These are phyloP conservation scores for Hymenoscyphus salicellus DNA, from an alignment of 2,329 filamentous ascomycete genomes.

Conservation along the genomic window DNA sequence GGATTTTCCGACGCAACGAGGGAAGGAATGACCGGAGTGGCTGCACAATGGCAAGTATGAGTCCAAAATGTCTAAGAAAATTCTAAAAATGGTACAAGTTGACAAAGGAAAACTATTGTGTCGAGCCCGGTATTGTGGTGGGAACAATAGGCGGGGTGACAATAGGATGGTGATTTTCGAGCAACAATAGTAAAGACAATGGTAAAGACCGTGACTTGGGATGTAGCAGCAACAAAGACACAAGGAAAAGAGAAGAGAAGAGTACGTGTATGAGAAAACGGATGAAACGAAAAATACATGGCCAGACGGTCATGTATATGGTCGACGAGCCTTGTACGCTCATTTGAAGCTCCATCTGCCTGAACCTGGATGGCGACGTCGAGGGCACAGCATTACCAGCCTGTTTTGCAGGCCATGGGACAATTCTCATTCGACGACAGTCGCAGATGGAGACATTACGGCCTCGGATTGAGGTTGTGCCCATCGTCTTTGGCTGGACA, in stretches of 20 bases:
- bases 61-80: neutral
- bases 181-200: conserved; percentile 9
- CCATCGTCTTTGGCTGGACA: conserved; percentile 23
- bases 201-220: conserved; percentile 15
- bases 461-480: neutral
- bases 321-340: conserved; percentile 8
- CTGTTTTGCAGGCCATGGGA: conserved; percentile 2
- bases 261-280: conserved; percentile 14
- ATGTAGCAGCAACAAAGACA: conserved; percentile 19
- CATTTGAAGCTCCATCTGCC: conserved; percentile 14
- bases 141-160: conserved; percentile 16
- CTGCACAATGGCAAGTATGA: conserved; percentile 4
- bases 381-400: neutral
- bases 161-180: conserved; percentile 12
- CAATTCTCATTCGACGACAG: conserved; percentile 31
- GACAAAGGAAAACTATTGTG: conserved; percentile 17
- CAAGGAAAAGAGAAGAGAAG: conserved; percentile 14
- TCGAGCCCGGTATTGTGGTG: neutral
- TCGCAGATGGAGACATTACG: conserved; percentile 22
- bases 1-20: conserved; percentile 7
- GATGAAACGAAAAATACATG: conserved; percentile 30
- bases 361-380: conserved; percentile 9
- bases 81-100: neutral
- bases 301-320: conserved; percentile 14
- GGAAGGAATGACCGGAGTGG: conserved; percentile 14